Conservation (phyloP, 2,329 filamentous ascomycete genomes). For the Aquanectria penicillioides region DNA sequence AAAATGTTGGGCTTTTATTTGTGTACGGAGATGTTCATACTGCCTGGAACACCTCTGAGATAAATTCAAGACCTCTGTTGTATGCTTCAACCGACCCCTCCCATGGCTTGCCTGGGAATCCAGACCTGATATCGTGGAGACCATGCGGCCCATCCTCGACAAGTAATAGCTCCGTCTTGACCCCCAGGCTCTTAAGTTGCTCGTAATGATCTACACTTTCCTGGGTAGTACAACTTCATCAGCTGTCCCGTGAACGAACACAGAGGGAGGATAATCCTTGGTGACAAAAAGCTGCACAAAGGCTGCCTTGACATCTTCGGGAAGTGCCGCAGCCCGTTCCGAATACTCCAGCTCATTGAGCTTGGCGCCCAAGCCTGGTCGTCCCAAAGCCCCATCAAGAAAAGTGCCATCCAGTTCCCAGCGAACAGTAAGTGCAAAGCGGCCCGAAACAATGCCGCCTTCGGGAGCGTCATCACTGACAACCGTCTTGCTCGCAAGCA, state of each 20-base stretch:
- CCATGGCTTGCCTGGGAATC: not conserved
- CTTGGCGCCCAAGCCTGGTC: conserved; percentile 12
- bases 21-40: too few species aligned
- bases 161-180: conserved; percentile 11
- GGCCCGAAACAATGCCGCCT: not conserved
- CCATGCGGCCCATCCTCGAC: conserved; percentile 10
- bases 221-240: conserved; percentile 9
- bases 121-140: not conserved
- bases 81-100: conserved; percentile 16
- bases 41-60: not conserved
- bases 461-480: conserved; percentile 10
- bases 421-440: conserved; percentile 15
- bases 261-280: conserved; percentile 15
- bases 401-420: conserved; percentile 20
- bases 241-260: conserved; percentile 15
- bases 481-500: conserved; percentile 15
- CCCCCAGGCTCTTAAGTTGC: conserved; percentile 8
- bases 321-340: not conserved
- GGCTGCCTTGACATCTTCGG: conserved; percentile 3
- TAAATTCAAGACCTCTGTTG: conserved; percentile 8
- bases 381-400: conserved; percentile 5
- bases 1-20: too few species aligned
- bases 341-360: conserved; percentile 12
- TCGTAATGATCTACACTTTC: conserved; percentile 13
- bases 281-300: conserved; percentile 22